These are phyloP conservation scores for Colletotrichum tanaceti DNA, from an alignment of 2,329 filamentous ascomycete species.

Conservation along the genomic window DNA sequence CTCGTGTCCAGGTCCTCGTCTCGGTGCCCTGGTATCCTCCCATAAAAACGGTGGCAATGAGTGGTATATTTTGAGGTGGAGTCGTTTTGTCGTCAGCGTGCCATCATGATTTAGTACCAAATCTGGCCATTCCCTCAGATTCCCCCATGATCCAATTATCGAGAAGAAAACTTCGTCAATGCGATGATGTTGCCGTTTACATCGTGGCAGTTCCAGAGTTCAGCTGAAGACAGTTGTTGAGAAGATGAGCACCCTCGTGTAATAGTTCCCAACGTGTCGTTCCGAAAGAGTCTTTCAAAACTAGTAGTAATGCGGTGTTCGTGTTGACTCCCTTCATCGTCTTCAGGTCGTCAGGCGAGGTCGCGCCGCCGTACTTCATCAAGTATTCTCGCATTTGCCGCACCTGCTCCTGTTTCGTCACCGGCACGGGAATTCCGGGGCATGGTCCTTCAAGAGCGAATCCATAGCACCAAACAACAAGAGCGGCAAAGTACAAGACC, in stretches of 20 bases:
- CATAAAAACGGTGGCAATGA: constrained; percentile 24
- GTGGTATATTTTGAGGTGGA: constrained; percentile 31
- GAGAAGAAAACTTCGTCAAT: background rate
- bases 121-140: too few relatives aligned
- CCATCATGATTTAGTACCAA: background rate
- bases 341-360: constrained; percentile 81
- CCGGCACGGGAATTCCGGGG: constrained; percentile 62
- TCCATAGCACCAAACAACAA: constrained; percentile 96
- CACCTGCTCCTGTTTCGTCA: constrained; percentile 73
- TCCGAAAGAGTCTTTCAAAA: constrained; percentile 84
- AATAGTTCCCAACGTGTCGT: constrained; percentile 91
- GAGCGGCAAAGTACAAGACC: constrained; percentile 92
- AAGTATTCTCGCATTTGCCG: constrained; percentile 85
- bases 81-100: constrained; percentile 14
- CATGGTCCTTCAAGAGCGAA: constrained; percentile 88
- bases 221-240: constrained; percentile 82
- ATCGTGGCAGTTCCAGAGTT: constrained; percentile 51
- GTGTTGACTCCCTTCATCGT: constrained; percentile 80
- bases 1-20: constrained; percentile 16
- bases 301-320: constrained; percentile 82
- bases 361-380: constrained; percentile 75
- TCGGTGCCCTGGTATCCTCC: constrained; percentile 11
- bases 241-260: constrained; percentile 83
- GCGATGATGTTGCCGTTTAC: background rate
- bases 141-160: background rate